Evolutionary conservation across 129 eudicot genomes (phyloP), one percentile per base, ranked within the genome.

Genomic region (Chrysanthemum seticuspe): DNA sequence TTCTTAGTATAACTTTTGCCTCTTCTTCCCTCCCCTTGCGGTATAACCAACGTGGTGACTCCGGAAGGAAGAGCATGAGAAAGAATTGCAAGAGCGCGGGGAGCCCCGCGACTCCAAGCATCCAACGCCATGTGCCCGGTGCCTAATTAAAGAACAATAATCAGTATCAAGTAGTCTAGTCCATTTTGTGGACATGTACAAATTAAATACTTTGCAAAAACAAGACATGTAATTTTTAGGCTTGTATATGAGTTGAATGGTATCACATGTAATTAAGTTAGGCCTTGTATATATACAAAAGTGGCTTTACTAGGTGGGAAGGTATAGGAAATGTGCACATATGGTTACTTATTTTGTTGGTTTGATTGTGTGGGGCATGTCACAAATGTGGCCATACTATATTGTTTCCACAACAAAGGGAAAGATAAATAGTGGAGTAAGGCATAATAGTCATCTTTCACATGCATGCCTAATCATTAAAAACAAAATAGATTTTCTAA

Each of bases 41-140:
- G 64, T 87, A 87, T 8, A 87, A 85, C 92, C 92, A 87, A 57
- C 92, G 82, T 54, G 92, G 92, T 0, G 89, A 87, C 73, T 87
- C 92, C 3, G 89, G 89, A n/a, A 87, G 87, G 3, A 71, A 67
- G 9, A 79, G 66, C 92, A 87, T 84, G 29, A 87, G 76, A n/a
- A 78, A 27, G 15, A 87, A 84, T 34, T 84, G 92, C 13, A 84
- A 29, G n/a, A 87, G 79, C 49, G 88, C 89, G 4, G 92, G 92
- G 74, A 84, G 21, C 31, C 92, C 92, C n/a, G 92, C 88, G 21
- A 81, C 76, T 58, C 92, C 87, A 9, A 87, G 85, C 92, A 84
- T 87, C 89, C 92, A 87, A 7, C 92, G 78, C 92, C 89, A 87
- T 14, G 92, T 84, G 34, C 92, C 89, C 0, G 83, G 88, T 58